Evolutionary conservation across 345 rosid genomes (phyloP).

Genomic region (Toxicodendron radicans): DNA sequence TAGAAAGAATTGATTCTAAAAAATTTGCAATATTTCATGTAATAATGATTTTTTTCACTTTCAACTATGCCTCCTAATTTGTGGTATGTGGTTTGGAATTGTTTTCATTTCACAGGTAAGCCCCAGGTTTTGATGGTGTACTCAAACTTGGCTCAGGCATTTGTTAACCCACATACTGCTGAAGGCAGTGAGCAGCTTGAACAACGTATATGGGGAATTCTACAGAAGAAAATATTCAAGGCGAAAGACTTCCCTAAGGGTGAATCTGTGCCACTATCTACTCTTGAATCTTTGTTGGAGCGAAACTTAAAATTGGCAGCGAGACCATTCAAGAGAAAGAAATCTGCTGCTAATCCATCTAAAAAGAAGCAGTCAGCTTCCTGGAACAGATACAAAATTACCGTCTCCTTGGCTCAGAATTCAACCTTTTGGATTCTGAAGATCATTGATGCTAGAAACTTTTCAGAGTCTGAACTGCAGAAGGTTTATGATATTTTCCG

Average conservation of each 20-base stretch:
- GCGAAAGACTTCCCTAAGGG: constrained; percentile 72
- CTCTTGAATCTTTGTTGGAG: constrained; percentile 67
- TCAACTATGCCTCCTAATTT: neutral
- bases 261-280: constrained; percentile 49
- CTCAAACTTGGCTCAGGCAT: constrained; percentile 74
- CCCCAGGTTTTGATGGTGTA: constrained; percentile 84
- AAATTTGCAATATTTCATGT: neutral
- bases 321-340: constrained; percentile 85
- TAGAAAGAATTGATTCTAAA: neutral
- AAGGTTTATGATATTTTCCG: constrained; percentile 53
- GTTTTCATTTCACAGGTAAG: constrained; percentile 48
- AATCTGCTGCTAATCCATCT: constrained; percentile 52
- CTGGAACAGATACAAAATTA: constrained; percentile 70
- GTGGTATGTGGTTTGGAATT: neutral
- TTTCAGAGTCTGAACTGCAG: constrained; percentile 54
- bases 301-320: constrained; percentile 80
- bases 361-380: constrained; percentile 76
- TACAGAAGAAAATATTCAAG: constrained; percentile 85
- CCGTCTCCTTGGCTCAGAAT: constrained; percentile 64
- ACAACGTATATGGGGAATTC: constrained; percentile 90
- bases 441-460: constrained; percentile 66
- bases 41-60: neutral
- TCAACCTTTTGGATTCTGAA: constrained; percentile 81
- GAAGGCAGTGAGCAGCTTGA: constrained; percentile 89
- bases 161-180: constrained; percentile 64